These are phyloP conservation scores for Arthrobotrys megalospora DNA, from an alignment of 2,329 filamentous ascomycete species.

Conservation along the genomic window DNA sequence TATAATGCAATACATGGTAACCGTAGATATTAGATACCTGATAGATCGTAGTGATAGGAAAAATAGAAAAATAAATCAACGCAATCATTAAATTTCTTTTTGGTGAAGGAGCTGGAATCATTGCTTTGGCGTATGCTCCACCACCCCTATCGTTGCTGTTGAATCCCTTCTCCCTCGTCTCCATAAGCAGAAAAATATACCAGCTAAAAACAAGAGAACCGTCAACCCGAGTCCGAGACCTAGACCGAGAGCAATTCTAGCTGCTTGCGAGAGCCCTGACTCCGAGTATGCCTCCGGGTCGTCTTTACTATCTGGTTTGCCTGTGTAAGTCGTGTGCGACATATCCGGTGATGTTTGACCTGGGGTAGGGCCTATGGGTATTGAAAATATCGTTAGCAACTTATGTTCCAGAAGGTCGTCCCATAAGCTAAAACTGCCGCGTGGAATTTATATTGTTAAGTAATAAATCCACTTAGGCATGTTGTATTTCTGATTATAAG, in stretches of 20 bases:
- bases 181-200: conserved; percentile 49
- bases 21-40: conserved; percentile 50
- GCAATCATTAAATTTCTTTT: conserved; percentile 36
- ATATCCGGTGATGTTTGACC: conserved; percentile 2
- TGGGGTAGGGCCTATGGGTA: background rate
- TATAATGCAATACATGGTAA: conserved; percentile 50
- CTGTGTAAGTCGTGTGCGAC: conserved; percentile 20
- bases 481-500: background rate
- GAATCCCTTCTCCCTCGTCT: conserved; percentile 32
- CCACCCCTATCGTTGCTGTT: conserved; percentile 9
- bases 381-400: conserved; percentile 10
- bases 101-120: conserved; percentile 23
- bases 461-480: background rate
- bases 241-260: conserved; percentile 51
- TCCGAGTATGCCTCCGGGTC: conserved; percentile 2
- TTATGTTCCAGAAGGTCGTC: background rate
- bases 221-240: conserved; percentile 46
- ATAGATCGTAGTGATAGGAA: conserved; percentile 28
- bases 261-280: conserved; percentile 37
- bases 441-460: background rate
- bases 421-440: background rate
- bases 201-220: conserved; percentile 48
- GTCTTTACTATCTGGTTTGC: conserved; percentile 1
- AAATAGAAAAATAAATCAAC: conserved; percentile 22
- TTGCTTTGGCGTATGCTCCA: conserved; percentile 17